Percentiles rank a stretch among this genome's conserved stretches.
Conservation (phyloP, 169 alveolate genomes). For the Eimeria tenella region DNA sequence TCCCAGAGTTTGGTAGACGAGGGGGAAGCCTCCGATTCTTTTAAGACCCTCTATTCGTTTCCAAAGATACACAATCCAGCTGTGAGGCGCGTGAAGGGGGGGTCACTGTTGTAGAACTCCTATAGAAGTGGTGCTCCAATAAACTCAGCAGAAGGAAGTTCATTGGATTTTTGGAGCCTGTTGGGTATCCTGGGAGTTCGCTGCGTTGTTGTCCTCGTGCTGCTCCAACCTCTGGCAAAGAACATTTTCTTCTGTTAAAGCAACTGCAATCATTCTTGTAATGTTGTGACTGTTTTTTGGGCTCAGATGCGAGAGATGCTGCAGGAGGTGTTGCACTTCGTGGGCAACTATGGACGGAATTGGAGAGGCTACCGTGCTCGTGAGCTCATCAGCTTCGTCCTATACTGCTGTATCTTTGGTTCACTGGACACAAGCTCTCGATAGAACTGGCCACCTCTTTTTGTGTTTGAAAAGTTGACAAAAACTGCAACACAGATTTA, state of each 20-base stretch:
- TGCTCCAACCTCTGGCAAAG: no score
- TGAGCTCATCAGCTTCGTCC: background rate
- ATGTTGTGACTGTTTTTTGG: background rate
- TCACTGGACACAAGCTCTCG: background rate
- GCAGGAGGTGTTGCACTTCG: background rate
- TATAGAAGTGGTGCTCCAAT: no score
- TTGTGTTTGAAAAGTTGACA: no score
- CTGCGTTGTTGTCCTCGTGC: no score
- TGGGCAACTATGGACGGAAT: background rate
- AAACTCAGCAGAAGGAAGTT: no score
- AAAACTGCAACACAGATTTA: no score
- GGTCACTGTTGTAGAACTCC: no score
- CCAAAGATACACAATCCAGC: background rate
- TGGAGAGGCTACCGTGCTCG: background rate
- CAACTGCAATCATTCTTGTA: no score
- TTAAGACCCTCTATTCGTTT: background rate
- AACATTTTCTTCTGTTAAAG: no score
- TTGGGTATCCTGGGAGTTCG: no score
- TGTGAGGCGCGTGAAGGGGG: background rate
- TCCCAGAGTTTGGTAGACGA: background rate
- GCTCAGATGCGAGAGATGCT: slow-evolving; percentile 1
- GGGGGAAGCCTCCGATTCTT: background rate
- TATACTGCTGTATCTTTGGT: background rate
- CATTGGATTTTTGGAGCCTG: no score
- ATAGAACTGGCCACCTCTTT: no score